Base-by-base conservation (phyloP, 306 rosid genomes). In the Delonix regia region DNA sequence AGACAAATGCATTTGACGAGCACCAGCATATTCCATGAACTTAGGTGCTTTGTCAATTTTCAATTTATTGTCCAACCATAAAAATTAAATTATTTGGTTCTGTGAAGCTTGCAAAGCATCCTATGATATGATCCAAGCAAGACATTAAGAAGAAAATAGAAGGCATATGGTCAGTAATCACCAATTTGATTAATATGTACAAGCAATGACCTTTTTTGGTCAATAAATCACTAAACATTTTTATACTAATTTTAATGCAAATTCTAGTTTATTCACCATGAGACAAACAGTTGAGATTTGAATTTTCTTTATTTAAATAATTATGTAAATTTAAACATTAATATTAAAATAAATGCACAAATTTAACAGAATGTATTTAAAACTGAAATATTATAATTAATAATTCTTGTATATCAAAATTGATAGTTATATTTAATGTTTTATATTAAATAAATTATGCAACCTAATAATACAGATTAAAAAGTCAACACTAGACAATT, bases 101-200 rank as follows among this genome's bases (percentile, higher is more conserved):
- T 30, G 33, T 4, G 33, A 30, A 77, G 72, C 41, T 72, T 36
- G 76, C 9, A 22, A 75, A 30, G 78, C 76, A 39, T 51, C 71
- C 38, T 1, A 27, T 68, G 55, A 74, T 80, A 79, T 74, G 81
- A 18, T 60, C 39, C 56, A 52, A n/a, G 34, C 69, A 66, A 67
- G 76, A 67, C 83, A 61, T 52, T 49, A 77, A 67, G 67, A 81
- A 77, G 42, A 39, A 77, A 71, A 81, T 83, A 77, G 73, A 67
- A 72, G 39, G 73, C 33, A 71, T 28, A 80, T 57, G 24, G 19
- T 38, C 63, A 81, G 59, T 30, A 22, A 77, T 42, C 18, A n/a
- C 21, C 0, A 63, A 76, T 65, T 56, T 65, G n/a, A n/a, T n/a
- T n/a, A 67, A 55, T 60, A 38, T 68, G 4, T 14, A 48, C 44